Conservation (phyloP, 2,329 filamentous ascomycete species). For the Metarhizium album region DNA sequence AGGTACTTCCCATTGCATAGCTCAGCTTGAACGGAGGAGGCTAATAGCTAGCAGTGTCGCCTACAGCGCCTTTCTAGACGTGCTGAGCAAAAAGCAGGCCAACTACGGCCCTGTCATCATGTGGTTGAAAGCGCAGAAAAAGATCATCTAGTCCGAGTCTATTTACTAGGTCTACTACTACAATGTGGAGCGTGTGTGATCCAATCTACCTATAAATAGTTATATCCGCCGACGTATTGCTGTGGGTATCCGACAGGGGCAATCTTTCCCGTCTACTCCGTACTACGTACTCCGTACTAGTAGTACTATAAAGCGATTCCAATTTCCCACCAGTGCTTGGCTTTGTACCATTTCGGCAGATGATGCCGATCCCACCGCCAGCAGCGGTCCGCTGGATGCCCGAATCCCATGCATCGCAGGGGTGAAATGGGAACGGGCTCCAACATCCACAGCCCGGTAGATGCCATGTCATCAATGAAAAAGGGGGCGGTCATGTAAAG, state of each 20-base stretch:
- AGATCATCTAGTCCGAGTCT: not conserved
- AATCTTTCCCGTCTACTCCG: constrained; percentile 3
- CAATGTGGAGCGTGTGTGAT: not conserved
- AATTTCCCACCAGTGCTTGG: constrained; percentile 50
- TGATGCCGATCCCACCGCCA: constrained; percentile 54
- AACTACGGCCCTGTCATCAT: constrained; percentile 50
- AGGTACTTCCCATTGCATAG: constrained; percentile 39
- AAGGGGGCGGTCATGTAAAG: constrained; percentile 52
- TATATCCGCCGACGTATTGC: not conserved
- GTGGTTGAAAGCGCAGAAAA: constrained; percentile 51
- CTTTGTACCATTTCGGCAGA: constrained; percentile 44
- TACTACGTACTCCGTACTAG: too few species aligned
- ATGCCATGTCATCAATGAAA: constrained; percentile 67
- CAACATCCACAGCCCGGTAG: constrained; percentile 64
- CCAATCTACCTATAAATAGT: not conserved
- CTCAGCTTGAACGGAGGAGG: not conserved
- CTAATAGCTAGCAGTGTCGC: constrained; percentile 42
- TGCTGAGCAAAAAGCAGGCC: constrained; percentile 63
- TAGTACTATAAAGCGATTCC: constrained; percentile 25
- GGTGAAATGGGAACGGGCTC: constrained; percentile 73
- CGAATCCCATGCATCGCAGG: constrained; percentile 56
- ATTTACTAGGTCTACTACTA: not conserved
- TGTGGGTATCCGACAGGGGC: not conserved
- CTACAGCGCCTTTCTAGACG: constrained; percentile 55
- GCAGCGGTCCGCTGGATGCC: constrained; percentile 47